Evolutionary conservation across 805 yeast genomes (phyloP).

Genomic region (Cyberlindnera euphorbiiphila): DNA sequence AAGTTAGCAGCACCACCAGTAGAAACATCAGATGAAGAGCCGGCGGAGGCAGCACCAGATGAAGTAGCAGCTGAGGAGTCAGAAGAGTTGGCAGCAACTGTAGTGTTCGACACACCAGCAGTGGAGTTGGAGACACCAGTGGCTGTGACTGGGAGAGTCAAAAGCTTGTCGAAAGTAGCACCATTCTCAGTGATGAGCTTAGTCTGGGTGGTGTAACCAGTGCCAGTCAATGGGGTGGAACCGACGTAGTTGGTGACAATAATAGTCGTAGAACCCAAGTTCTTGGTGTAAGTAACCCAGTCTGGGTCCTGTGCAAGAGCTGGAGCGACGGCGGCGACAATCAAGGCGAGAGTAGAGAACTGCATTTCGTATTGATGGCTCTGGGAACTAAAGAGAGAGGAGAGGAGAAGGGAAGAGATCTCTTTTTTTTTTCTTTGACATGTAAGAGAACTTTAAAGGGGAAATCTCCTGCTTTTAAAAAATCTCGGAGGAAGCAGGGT

Average conservation of each 20-base stretch:
- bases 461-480: too few species aligned
- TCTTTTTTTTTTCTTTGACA: too few species aligned
- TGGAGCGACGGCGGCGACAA: slow-evolving; percentile 17
- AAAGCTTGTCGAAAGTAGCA: slow-evolving; percentile 3
- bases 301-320: slow-evolving; percentile 24
- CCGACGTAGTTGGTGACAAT: slow-evolving; percentile 6
- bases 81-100: background rate
- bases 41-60: background rate
- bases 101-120: background rate
- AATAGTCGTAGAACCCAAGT: slow-evolving; percentile 5
- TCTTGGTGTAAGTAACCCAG: slow-evolving; percentile 10
- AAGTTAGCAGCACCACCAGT: slow-evolving; percentile 4
- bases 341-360: slow-evolving; percentile 6
- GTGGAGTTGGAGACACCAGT: slow-evolving; percentile 2
- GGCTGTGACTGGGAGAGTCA: slow-evolving; percentile 2
- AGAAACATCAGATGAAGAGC: background rate
- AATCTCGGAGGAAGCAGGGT: too few species aligned
- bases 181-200: slow-evolving; percentile 3
- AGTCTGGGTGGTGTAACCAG: slow-evolving; percentile 3
- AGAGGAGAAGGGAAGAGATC: background rate
- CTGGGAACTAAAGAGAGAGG: background rate
- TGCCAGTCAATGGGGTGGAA: slow-evolving; percentile 3
- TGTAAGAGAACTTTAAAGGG: too few species aligned
- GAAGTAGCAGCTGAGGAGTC: background rate
- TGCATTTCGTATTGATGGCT: background rate